Evolutionary conservation across 768 basidiomycete species (phyloP), one percentile per base, ranked within the genome.

Genomic region (Boletus coccyginus): DNA sequence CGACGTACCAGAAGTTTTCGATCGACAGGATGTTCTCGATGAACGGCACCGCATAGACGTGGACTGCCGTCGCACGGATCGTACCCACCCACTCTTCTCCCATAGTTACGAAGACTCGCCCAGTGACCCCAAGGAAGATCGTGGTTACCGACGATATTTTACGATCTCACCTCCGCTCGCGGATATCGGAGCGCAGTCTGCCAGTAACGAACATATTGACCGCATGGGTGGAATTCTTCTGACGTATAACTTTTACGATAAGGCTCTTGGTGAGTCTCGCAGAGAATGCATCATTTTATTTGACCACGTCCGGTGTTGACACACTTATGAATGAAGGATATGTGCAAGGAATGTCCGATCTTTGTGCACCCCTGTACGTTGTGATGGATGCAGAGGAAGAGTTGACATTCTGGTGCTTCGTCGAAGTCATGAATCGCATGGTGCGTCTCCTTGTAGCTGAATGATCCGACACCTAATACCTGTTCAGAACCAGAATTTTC

Each of bases 271-370:
- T 94, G 64, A 64, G 87, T 76, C 35, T 32, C 29, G 8, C 31
- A 24, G 41, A 38, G 32, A 41, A 35, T 42, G 17, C 24, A 21
- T 45, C 53, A 17, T 43, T 9, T 27, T 41, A 24, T 16, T 17
- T 14, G 27, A 47, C 45, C 31, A 5, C 24, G 1, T 41, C 14
- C 40, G 36, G 19, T 52, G 43, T 60, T 72, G 55, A 74, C 42
- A 17, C 38, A 3, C 12, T 46, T 55, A 47, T 52, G n/a, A 38
- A 48, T 52, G 54, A 58, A 88, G 94, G 95, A 31, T 98, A 98
- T 70, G 97, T 98, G 6, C 97, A 98, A 72, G 97, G 97, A 33
- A 98, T 98, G 97, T 94, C 92, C 3, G 97, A 99, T 72, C 81
- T 99, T 14, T 91, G 92, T 63, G 88, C 92, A 5, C 97, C 97